Base-by-base conservation (phyloP, 2,329 filamentous ascomycete genomes). In the Aaosphaeria pasadenensis region DNA sequence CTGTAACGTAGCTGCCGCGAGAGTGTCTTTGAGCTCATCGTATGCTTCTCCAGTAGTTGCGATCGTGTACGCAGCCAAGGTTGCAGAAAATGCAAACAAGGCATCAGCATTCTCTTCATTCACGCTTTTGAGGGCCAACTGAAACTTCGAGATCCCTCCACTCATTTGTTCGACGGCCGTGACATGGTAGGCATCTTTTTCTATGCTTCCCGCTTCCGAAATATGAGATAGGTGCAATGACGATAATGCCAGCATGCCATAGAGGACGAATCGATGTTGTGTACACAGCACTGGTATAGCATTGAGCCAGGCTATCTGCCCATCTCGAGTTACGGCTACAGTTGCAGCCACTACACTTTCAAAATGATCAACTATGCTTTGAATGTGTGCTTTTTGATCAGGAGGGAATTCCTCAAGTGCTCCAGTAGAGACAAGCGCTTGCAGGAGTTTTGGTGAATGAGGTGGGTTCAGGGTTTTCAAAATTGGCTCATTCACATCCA, bases 151-250 rank as follows among this genome's bases (percentile, higher is more conserved):
- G 28, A 67, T 48, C 4, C 61, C 59, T 7, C 35, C 50, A 47
- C 59, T 64, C 42, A 67, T 53, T 45, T 65, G 58, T 5, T 43
- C 53, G 9, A 54, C 57, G 31, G 62, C 60, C 30, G 61, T 56
- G 9, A 54, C 17, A 24, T 50, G 7, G 49, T 45, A 28, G 60
- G 56, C 2, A 39, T 30, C 11, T 58, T 46, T 45, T 45, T 51
- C 30, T 56, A 49, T 17, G 17, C 43, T 47, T 30, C 50, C 43
- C 4, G 35, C 43, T 5, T 17, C 41, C n/a, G 46, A 42, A 62
- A 63, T 43, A 24, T 64, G 68, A 9, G 71, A 70, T 28, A 75
- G 51, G 51, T 77, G 75, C 11, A 77, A 60, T n/a, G 72, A 70
- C 5, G 71, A 62, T 7, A 75, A 47, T 2, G 74, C 72, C 6